Percentiles rank a stretch among this genome's conserved stretches.
Evolutionary conservation across 2,329 filamentous ascomycete species (phyloP).

Genomic region (Scortechinia acanthostroma): DNA sequence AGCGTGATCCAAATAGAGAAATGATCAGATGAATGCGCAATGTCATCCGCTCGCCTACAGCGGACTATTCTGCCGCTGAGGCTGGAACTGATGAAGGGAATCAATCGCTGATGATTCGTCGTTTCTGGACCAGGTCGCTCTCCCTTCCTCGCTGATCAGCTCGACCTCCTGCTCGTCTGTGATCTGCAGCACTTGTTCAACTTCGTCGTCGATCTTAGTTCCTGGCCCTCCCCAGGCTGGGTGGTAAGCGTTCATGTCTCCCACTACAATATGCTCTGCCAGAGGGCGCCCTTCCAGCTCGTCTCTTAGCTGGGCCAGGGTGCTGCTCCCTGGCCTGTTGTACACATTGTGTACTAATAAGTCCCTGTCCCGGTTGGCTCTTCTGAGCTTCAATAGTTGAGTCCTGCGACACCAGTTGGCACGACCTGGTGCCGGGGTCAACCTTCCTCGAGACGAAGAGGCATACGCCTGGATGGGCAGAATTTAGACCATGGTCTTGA

Average conservation of each 20-base stretch:
- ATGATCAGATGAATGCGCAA: constrained; percentile 12
- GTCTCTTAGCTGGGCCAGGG: background rate
- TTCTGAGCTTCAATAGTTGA: background rate
- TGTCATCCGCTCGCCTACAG: constrained; percentile 6
- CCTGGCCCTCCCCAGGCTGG: constrained; percentile 1
- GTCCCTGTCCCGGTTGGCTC: background rate
- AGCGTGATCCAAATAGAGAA: constrained; percentile 11
- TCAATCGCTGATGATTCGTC: background rate
- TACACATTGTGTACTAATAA: background rate
- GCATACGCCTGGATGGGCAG: background rate
- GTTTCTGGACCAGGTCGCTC: background rate
- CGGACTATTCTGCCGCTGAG: constrained; percentile 8
- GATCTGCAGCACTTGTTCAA: background rate
- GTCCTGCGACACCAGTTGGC: background rate
- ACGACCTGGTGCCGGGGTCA: background rate
- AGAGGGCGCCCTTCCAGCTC: background rate
- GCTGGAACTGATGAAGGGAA: constrained; percentile 5
- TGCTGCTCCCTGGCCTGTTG: background rate
- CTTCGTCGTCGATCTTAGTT: background rate
- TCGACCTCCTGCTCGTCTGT: constrained; percentile 2
- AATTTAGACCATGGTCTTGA: background rate
- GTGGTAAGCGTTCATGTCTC: constrained; percentile 4
- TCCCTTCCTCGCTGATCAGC: background rate
- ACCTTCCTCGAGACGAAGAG: background rate
- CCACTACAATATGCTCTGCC: constrained; percentile 2